These are phyloP conservation scores for Fusarium chaquense DNA, from an alignment of 2,329 filamentous ascomycete species.

Conservation along the genomic window DNA sequence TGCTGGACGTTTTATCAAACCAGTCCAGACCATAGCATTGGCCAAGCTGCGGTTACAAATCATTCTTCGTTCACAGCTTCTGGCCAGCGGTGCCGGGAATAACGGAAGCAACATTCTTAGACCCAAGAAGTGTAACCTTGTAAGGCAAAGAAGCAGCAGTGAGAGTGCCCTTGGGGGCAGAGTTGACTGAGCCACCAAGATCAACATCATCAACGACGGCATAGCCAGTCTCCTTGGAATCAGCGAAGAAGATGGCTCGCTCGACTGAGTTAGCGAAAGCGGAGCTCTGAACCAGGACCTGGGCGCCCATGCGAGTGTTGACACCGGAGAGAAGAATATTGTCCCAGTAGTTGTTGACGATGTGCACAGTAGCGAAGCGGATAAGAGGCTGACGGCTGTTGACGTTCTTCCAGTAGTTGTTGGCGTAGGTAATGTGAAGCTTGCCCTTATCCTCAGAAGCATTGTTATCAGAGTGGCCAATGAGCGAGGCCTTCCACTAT, in stretches of 20 bases:
- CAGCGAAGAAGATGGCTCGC: slow-evolving; percentile 53
- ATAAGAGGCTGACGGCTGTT: slow-evolving; percentile 72
- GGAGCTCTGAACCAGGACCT: slow-evolving; percentile 68
- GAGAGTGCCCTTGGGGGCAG: slow-evolving; percentile 63
- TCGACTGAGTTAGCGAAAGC: slow-evolving; percentile 58
- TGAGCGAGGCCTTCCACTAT: slow-evolving; percentile 67
- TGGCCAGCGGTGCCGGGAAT: slow-evolving; percentile 57
- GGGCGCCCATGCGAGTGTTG: slow-evolving; percentile 67
- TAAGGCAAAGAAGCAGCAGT: slow-evolving; percentile 66
- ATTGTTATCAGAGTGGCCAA: slow-evolving; percentile 71
- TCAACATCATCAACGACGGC: slow-evolving; percentile 57
- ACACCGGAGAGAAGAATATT: slow-evolving; percentile 59
- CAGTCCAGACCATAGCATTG: neutral
- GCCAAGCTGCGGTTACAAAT: neutral
- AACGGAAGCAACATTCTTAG: slow-evolving; percentile 57
- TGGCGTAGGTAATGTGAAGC: slow-evolving; percentile 72
- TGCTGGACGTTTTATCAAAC: neutral
- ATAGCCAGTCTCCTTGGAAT: slow-evolving; percentile 58
- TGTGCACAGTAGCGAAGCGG: slow-evolving; percentile 75
- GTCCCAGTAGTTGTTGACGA: slow-evolving; percentile 66
- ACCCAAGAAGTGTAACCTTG: slow-evolving; percentile 58
- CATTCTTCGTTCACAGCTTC: slow-evolving; percentile 38
- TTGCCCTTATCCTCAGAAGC: slow-evolving; percentile 68
- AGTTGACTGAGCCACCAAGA: slow-evolving; percentile 53
- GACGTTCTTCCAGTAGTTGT: slow-evolving; percentile 74